A percentile compares a stretch with the other conserved stretches of the same genome.
Conservation (phyloP, 2,329 filamentous ascomycete species). For the Neopestalotiopsis rosae region DNA sequence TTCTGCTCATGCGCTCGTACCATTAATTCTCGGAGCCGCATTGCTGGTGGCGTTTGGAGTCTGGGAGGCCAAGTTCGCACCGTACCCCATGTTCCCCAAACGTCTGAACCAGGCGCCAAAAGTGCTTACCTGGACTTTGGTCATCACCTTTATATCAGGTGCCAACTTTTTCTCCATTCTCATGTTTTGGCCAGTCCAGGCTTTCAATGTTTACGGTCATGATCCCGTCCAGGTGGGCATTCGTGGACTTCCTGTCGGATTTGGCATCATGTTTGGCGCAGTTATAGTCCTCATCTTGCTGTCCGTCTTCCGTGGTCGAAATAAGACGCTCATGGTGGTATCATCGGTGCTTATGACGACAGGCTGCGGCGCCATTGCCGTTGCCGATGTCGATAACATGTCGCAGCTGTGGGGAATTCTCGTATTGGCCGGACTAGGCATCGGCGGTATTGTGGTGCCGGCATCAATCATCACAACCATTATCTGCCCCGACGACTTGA, state of each 20-base stretch:
- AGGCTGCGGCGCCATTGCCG: conserved; percentile 60
- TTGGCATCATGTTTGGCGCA: conserved; percentile 67
- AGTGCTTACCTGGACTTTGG: conserved; percentile 55
- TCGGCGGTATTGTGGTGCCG: conserved; percentile 72
- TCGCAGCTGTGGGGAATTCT: conserved; percentile 60
- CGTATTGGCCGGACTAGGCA: conserved; percentile 66
- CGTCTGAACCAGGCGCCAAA: conserved; percentile 48
- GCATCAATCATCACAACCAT: conserved; percentile 72
- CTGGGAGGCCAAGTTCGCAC: conserved; percentile 43
- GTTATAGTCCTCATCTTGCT: conserved; percentile 63
- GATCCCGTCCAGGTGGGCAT: conserved; percentile 69
- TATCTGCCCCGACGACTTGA: conserved; percentile 72
- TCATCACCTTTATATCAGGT: conserved; percentile 65
- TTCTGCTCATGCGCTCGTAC: conserved; percentile 42
- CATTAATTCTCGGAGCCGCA: conserved; percentile 45
- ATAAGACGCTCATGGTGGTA: conserved; percentile 63
- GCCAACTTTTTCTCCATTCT: conserved; percentile 62
- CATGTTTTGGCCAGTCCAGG: conserved; percentile 68
- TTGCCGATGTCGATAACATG: conserved; percentile 57
- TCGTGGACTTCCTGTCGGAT: conserved; percentile 67
- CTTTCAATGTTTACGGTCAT: conserved; percentile 69
- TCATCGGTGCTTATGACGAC: conserved; percentile 70
- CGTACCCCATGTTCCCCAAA: conserved; percentile 49
- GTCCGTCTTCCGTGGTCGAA: conserved; percentile 61
- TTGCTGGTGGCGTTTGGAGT: conserved; percentile 41